Conservation (phyloP, 371 early-diverging fungal species). For the Mycotypha africana region DNA sequence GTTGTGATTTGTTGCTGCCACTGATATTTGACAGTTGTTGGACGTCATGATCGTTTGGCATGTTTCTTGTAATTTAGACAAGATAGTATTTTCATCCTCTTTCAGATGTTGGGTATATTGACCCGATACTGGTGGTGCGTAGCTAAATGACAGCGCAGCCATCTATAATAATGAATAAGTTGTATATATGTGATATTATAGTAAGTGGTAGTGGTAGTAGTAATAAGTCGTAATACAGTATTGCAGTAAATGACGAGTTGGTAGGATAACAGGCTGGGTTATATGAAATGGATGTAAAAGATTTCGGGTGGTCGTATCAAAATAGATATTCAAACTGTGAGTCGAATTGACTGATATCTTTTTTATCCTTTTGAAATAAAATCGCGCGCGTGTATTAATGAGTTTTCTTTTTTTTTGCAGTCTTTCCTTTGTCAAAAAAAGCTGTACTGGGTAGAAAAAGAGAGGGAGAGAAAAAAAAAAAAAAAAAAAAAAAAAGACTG, state of each 20-base stretch:
- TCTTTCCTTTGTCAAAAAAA: too few species aligned
- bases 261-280: too few species aligned
- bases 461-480: conserved; percentile 1
- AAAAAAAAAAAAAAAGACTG: conserved; percentile 5
- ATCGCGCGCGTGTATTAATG: too few species aligned
- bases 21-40: conserved; percentile 17
- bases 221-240: too few species aligned
- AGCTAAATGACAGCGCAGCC: conserved; percentile 22
- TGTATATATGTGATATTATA: background rate
- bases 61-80: conserved; percentile 9
- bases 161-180: conserved; percentile 3
- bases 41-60: conserved; percentile 16
- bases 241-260: too few species aligned
- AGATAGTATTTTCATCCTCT: conserved; percentile 4
- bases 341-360: too few species aligned
- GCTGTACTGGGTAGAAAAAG: background rate
- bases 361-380: too few species aligned
- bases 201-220: too few species aligned
- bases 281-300: too few species aligned
- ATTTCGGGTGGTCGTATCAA: too few species aligned
- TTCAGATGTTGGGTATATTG: conserved; percentile 14
- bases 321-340: too few species aligned
- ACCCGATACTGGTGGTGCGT: conserved; percentile 19
- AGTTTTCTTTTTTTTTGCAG: too few species aligned
- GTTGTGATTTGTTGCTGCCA: conserved; percentile 9